phyloP scores from a whole-genome alignment of 441 rosid species.

The Populus tomentosa region DNA sequence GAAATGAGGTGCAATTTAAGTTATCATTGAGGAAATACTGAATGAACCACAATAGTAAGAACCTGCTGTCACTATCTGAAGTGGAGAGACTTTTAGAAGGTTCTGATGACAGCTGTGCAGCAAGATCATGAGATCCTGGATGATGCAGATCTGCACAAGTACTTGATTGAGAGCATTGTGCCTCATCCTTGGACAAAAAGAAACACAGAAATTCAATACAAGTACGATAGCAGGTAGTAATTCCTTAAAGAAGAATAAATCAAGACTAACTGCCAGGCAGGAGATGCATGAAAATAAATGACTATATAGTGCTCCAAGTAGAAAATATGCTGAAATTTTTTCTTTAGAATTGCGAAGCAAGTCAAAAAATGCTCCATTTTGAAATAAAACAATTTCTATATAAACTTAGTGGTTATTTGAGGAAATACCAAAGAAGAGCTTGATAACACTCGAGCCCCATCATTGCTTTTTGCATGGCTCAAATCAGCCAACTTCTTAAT shows the following conservation, averaged over 20 bases:
- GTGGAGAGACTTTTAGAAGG: slow-evolving; percentile 29
- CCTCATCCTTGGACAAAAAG: slow-evolving; percentile 48
- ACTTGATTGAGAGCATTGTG: slow-evolving; percentile 35
- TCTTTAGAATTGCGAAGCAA: not conserved
- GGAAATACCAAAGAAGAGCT: slow-evolving; percentile 53
- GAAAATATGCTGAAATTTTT: not conserved
- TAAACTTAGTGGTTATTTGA: not conserved
- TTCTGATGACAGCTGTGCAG: slow-evolving; percentile 41
- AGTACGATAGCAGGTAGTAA: not conserved
- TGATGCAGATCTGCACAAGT: slow-evolving; percentile 32
- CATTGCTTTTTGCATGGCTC: slow-evolving; percentile 34
- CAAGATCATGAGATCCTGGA: slow-evolving; percentile 36
- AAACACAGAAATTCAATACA: slow-evolving; percentile 3
- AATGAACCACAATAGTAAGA: not conserved
- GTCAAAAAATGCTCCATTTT: not conserved
- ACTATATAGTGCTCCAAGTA: not conserved
- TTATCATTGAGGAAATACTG: not conserved
- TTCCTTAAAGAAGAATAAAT: not conserved
- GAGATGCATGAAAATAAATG: no score
- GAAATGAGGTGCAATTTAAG: not conserved
- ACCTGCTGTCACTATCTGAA: slow-evolving; percentile 58
- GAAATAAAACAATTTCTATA: not conserved
- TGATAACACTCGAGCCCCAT: slow-evolving; percentile 38
- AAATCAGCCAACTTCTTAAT: slow-evolving; percentile 36
- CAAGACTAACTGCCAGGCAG: not conserved